Evolutionary conservation across 768 basidiomycete species (phyloP), one percentile per base, ranked within the genome.

Genomic region (Lentinula raphanica): DNA sequence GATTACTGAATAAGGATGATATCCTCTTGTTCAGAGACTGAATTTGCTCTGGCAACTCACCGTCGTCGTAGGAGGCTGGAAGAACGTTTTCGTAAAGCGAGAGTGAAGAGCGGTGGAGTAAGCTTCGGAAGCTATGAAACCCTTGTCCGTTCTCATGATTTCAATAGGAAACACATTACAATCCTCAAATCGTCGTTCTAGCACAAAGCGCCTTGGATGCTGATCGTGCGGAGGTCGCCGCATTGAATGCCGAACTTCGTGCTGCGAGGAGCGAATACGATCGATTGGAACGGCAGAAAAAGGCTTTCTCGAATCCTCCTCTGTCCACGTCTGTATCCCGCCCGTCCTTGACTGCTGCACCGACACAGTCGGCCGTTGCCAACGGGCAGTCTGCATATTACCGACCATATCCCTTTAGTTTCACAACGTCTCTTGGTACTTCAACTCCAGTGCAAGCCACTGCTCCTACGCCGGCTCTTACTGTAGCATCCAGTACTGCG

Each of bases 221-320:
- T 0, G 89, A 92, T 60, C 82, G 88, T 21, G 70, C 79, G 11
- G 87, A 88, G 61, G 83, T 80, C 11, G 74, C 83, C 1, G 66
- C 73, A 54, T 66, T 88, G 23, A 83, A 74, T 56, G 76, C 76
- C 23, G 86, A 90, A 62, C 71, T 90, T 51, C 83, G 86, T 56
- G 75, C 75, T 35, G 82, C 83, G 23, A 79, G 86, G 31, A 72
- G 79, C 40, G 87, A 90, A 60, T 72, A 85, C 54, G 90, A 92
- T 64, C 80, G 79, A 56, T 67, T 86, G 54, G 85, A 90, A 62
- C 79, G 85, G 60, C 86, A 88, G 71, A 88, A 86, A 68, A 86
- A 86, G 29, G 73, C 76, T 15, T 72, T 69, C 50, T 70, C 72
- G 12, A 70, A 73, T n/a, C 67, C 76, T 17, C 69, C 76, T 49